Percentiles rank a stretch among this genome's conserved stretches.
Evolutionary conservation across 768 basidiomycete genomes (phyloP).

Genomic region (Macrocybe gigantea): DNA sequence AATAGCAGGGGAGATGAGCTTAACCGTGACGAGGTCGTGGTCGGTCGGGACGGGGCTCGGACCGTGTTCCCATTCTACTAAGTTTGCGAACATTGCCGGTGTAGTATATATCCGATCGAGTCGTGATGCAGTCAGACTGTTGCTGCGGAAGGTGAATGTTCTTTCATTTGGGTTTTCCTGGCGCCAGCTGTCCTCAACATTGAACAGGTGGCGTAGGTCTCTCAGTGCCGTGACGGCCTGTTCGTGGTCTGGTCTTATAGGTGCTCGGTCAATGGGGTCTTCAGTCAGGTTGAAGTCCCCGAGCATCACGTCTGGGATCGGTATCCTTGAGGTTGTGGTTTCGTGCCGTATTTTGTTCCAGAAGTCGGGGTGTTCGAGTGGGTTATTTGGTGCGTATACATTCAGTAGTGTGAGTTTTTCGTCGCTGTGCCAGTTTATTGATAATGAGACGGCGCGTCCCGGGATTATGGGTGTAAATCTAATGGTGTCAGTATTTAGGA

Average conservation of each 20-base stretch:
- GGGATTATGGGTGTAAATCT: conserved; percentile 12
- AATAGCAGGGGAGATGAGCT: conserved; percentile 11
- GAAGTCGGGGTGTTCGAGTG: conserved; percentile 20
- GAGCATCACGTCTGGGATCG: conserved; percentile 27
- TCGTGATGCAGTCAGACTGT: conserved; percentile 17
- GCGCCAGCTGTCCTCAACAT: conserved; percentile 27
- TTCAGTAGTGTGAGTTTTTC: conserved; percentile 18
- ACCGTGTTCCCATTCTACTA: conserved; percentile 20
- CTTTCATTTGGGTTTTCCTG: conserved; percentile 10
- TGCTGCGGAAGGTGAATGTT: conserved; percentile 19
- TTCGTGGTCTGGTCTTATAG: conserved; percentile 13
- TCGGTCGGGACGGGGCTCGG: conserved; percentile 18
- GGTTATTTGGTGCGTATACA: conserved; percentile 29
- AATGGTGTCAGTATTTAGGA: conserved; percentile 11
- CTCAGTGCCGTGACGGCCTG: conserved; percentile 9
- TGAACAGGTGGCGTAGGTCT: conserved; percentile 11
- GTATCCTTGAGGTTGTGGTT: conserved; percentile 5
- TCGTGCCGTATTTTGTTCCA: conserved; percentile 14
- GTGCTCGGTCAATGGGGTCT: conserved; percentile 28
- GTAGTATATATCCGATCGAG: conserved; percentile 31
- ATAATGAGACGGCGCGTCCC: conserved; percentile 18
- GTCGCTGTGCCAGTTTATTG: conserved; percentile 12
- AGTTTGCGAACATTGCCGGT: neutral
- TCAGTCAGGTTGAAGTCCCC: conserved; percentile 40
- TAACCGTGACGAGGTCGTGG: conserved; percentile 22